Percentiles rank a stretch among this genome's conserved stretches.
phyloP scores from a whole-genome alignment of 192 early-diverging fungal genomes.

The Coemansia brasiliensis region DNA sequence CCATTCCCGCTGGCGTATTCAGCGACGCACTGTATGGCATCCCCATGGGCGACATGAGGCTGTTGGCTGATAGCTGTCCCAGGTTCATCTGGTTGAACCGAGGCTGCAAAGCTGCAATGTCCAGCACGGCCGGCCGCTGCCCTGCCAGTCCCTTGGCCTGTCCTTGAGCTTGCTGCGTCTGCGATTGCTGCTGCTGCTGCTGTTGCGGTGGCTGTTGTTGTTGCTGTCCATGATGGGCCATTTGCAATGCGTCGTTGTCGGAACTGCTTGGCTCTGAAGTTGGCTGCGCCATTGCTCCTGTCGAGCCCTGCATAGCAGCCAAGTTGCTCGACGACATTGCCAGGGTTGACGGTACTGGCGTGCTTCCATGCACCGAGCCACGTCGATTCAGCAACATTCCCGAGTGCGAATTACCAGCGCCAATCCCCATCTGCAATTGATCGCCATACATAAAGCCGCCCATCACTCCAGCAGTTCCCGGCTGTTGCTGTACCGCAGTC shows the following conservation, averaged over 20 bases:
- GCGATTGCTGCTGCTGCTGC: constrained; percentile 14
- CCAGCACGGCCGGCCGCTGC: constrained; percentile 45
- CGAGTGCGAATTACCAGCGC: constrained; percentile 10
- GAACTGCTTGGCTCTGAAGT: constrained; percentile 51
- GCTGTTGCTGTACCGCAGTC: constrained; percentile 17
- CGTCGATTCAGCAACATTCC: constrained; percentile 36
- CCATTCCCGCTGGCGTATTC: constrained; percentile 39
- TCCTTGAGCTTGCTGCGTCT: constrained; percentile 21
- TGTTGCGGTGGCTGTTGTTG: constrained; percentile 8
- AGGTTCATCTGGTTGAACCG: constrained; percentile 46
- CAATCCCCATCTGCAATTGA: constrained; percentile 5
- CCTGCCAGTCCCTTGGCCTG: constrained; percentile 32
- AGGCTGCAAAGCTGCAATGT: constrained; percentile 46
- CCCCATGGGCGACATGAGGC: constrained; percentile 43
- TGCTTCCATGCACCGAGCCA: constrained; percentile 48
- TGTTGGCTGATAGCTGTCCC: constrained; percentile 37
- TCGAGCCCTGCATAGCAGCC: neutral
- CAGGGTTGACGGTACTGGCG: constrained; percentile 34
- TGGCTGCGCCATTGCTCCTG: constrained; percentile 14
- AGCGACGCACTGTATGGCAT: constrained; percentile 39
- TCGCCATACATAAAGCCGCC: constrained; percentile 41
- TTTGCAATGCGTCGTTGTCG: constrained; percentile 35
- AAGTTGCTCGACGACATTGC: constrained; percentile 14
- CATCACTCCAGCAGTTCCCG: constrained; percentile 40
- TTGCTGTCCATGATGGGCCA: constrained; percentile 47